A percentile compares a stretch with the other conserved stretches of the same genome.
Conservation (phyloP, 2,329 filamentous ascomycete genomes). For the Diaporthe nobilis region DNA sequence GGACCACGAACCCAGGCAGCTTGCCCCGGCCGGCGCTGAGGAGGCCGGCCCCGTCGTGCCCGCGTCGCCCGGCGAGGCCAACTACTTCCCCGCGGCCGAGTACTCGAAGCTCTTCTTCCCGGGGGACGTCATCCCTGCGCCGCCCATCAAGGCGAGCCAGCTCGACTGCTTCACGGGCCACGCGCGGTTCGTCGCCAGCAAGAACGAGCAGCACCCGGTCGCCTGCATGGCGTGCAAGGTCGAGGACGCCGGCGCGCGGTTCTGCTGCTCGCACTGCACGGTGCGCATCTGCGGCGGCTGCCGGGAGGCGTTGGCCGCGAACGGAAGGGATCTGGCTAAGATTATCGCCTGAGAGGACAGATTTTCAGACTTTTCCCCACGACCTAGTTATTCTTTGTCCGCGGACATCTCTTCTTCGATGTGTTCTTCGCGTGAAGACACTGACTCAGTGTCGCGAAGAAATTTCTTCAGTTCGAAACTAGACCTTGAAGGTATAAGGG, state of each 20-base stretch:
- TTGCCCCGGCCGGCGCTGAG: neutral
- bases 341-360: conserved; percentile 50
- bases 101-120: conserved; percentile 47
- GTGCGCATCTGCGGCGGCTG: conserved; percentile 67
- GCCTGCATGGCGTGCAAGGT: conserved; percentile 67
- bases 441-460: neutral
- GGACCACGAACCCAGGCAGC: neutral
- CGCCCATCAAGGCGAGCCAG: conserved; percentile 56
- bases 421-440: neutral
- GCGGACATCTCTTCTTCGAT: neutral
- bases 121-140: conserved; percentile 57
- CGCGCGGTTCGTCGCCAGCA: conserved; percentile 61
- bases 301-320: conserved; percentile 56
- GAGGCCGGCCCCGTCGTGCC: neutral
- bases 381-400: neutral
- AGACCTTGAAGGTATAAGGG: conserved; percentile 24
- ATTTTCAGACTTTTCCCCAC: neutral
- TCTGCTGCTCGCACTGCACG: conserved; percentile 64
- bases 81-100: conserved; percentile 48
- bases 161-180: conserved; percentile 65
- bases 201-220: conserved; percentile 65
- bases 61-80: conserved; percentile 46
- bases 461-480: conserved; percentile 18
- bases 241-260: conserved; percentile 60
- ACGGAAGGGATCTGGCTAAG: conserved; percentile 59